A percentile compares a stretch with the other conserved stretches of the same genome.
phyloP scores from a whole-genome alignment of 768 basidiomycete species.

The Mycena olivaceomarginata region DNA sequence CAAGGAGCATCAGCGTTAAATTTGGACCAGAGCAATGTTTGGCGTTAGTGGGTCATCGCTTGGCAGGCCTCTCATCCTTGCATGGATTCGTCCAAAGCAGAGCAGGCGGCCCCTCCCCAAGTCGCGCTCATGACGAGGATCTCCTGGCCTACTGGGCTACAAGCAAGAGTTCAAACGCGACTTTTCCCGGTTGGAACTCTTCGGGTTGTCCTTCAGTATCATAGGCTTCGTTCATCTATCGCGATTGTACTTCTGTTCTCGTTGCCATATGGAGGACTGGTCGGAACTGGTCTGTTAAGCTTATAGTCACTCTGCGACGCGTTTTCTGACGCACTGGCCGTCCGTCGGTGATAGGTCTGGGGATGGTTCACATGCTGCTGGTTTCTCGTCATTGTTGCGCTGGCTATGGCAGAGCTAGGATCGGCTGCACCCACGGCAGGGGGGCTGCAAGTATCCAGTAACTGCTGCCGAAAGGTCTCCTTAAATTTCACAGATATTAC shows the following conservation, averaged over 20 bases:
- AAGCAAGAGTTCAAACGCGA: constrained; percentile 64
- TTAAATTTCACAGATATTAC: constrained; percentile 53
- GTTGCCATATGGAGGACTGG: constrained; percentile 68
- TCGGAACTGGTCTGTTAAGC: constrained; percentile 64
- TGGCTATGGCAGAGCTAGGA: constrained; percentile 71
- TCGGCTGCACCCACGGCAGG: constrained; percentile 74
- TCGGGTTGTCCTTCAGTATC: constrained; percentile 71
- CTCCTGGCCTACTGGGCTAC: constrained; percentile 61
- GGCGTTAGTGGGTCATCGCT: neutral
- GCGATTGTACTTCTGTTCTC: constrained; percentile 59
- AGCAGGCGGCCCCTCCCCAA: constrained; percentile 2
- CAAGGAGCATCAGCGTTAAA: constrained; percentile 9
- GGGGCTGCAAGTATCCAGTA: constrained; percentile 49
- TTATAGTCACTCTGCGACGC: neutral
- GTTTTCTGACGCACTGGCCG: constrained; percentile 25
- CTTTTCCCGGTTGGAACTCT: constrained; percentile 62
- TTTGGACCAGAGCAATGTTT: constrained; percentile 4
- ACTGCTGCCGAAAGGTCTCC: neutral
- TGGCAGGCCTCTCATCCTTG: neutral
- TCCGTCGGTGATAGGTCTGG: neutral
- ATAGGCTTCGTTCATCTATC: constrained; percentile 73
- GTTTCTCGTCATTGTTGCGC: constrained; percentile 68
- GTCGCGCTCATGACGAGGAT: constrained; percentile 33
- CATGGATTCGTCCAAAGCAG: constrained; percentile 19
- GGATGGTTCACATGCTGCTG: constrained; percentile 67